Percentiles rank a stretch among this genome's conserved stretches.
Evolutionary conservation across 192 early-diverging fungal genomes (phyloP).

Genomic region (Linnemannia exigua): DNA sequence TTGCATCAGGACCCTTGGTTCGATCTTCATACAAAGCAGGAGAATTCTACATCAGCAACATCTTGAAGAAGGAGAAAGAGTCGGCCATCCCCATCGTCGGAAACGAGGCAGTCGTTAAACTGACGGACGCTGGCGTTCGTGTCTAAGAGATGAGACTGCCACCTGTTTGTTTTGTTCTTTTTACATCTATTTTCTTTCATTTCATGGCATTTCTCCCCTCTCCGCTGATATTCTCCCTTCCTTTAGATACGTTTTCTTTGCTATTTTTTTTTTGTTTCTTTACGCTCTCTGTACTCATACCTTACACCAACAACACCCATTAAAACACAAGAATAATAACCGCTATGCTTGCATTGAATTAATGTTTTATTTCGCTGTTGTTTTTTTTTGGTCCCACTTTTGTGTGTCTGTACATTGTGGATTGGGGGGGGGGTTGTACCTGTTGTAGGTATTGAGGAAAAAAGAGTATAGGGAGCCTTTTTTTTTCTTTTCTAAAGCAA

Average conservation of each 20-base stretch:
- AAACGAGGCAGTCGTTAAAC: constrained; percentile 53
- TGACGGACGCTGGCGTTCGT: constrained; percentile 43
- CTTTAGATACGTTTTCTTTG: not conserved
- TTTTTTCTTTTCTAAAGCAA: constrained; percentile 8
- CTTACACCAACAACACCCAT: not conserved
- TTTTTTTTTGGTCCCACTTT: not conserved
- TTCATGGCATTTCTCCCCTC: not conserved
- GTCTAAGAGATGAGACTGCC: constrained; percentile 17
- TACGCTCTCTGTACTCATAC: not conserved
- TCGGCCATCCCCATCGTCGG: constrained; percentile 27
- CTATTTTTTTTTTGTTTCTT: not conserved
- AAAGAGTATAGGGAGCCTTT: no score
- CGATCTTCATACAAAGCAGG: constrained; percentile 97
- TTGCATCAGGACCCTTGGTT: constrained; percentile 95
- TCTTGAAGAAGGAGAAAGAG: constrained; percentile 70
- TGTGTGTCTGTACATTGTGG: not conserved
- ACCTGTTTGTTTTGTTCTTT: not conserved
- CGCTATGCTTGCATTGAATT: not conserved
- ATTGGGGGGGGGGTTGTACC: not conserved
- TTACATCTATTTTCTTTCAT: not conserved
- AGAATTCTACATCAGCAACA: constrained; percentile 96
- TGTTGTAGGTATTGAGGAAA: not conserved
- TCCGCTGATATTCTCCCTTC: not conserved
- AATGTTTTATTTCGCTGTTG: not conserved
- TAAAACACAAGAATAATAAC: constrained; percentile 7